These are phyloP conservation scores for Chalaropsis thielavioides DNA, from an alignment of 2,329 filamentous ascomycete species.

Conservation along the genomic window DNA sequence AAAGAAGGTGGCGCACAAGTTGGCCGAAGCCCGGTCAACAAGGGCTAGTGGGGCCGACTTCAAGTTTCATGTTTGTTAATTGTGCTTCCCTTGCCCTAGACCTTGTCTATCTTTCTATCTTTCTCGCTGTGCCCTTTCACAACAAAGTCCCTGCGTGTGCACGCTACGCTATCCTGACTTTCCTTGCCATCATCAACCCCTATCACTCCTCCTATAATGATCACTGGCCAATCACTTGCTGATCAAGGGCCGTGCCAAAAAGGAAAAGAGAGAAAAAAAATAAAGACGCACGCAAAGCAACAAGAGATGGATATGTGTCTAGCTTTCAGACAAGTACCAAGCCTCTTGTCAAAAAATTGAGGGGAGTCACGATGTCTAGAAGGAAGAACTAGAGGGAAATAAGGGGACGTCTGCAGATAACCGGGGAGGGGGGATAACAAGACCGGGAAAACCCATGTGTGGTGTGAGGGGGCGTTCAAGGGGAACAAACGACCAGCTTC, in stretches of 20 bases:
- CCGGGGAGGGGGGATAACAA: background rate
- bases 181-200: background rate
- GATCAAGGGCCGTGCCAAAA: background rate
- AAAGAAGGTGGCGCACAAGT: background rate
- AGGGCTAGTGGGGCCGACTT: background rate
- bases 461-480: background rate
- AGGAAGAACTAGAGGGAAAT: conserved; percentile 1
- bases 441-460: background rate
- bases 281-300: background rate
- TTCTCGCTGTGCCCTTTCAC: background rate
- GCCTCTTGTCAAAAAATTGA: background rate
- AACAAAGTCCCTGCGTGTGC: no score
- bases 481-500: background rate
- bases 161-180: background rate
- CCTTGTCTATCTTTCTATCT: background rate
- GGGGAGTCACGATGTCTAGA: background rate
- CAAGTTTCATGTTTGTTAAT: background rate
- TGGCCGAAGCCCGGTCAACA: background rate
- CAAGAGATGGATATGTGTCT: background rate
- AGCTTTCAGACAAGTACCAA: background rate
- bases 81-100: background rate
- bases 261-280: background rate
- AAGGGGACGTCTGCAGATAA: conserved; percentile 1
- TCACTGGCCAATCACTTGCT: background rate
- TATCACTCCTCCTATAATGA: background rate